Evolutionary conservation across 192 early-diverging fungal genomes (phyloP), one percentile per base, ranked within the genome.

Genomic region (Coemansia sp.): DNA sequence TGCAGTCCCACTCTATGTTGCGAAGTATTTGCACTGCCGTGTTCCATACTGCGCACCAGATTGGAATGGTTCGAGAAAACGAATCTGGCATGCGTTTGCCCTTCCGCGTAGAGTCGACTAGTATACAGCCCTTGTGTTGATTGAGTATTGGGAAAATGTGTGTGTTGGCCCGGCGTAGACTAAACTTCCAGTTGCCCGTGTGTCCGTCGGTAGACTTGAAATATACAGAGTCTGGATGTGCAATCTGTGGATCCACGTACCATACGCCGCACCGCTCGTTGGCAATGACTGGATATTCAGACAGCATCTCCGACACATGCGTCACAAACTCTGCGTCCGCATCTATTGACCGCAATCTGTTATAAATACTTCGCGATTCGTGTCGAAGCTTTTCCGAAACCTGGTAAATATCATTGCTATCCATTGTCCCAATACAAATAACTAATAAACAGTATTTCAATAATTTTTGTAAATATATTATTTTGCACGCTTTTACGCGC

Each of bases 171-270:
- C 94, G 55, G 31, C 91, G 85, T 57, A 94, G 57, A 65, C 87
- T 95, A 37, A 95, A 93, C 59, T 89, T 86, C 93, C 93, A 94
- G 51, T 86, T 81, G 3, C 89, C 88, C 29, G 82, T 88, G 67
- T 96, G 94, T 0, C 94, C 94, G 77, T 96, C 94, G 2, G 94
- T 96, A 6, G 94, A 96, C 66, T 96, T 96, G 68, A 96, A 94
- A 64, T 96, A 96, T 2, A 89, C 93, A 0, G 88, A 81, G 23
- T 86, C 75, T 11, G 61, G 67, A 56, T 83, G 64, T 68, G 89
- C 85, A 63, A 77, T 75, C n/a, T 60, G 48, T 0, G 88, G 88
- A 60, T 87, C 81, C 19, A 92, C 83, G 69, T 96, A 96, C 94
- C 94, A 96, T 8, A 77, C 73, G 11, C 94, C 93, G 72, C 92